Evolutionary conservation across 139 green algal genomes (phyloP), one percentile per base, ranked within the genome.

Genomic region (Deuterostichococcus epilithicus): DNA sequence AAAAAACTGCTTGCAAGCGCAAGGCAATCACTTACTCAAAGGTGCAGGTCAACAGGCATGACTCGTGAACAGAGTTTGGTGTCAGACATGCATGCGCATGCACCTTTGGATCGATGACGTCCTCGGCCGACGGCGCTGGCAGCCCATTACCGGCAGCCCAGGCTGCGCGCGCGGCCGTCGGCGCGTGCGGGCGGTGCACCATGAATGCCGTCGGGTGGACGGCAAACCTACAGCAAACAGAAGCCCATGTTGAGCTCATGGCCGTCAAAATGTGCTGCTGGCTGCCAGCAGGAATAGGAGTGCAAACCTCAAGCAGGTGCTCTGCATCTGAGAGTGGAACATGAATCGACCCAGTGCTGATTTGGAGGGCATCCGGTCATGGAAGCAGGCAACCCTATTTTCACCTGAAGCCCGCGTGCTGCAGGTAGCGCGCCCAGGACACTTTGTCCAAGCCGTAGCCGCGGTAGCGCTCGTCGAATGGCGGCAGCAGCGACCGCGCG

Each of bases 171-270:
- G 20, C 20, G 52, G 52, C 13, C 3, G 52, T 30, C 10, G 30
- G 38, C 18, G 85, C 78, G 80, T 88, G 83, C 0, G 85, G 85
- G 10, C 74, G 80, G 70, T 90, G 85, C 63, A 90, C 75, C n/a
- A 85, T 65, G 69, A 86, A 90, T 34, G 85, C 83, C 26, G 70
- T 72, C n/a, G 85, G 85, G 78, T 90, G 85, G 6, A 63, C 65
- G 52, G 72, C 35, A 68, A 82, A 82, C 39, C 36, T 63, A 20
- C 52, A 63, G 52, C 13, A 63, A 63, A 63, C 18, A 5, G 52
- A 63, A 28, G 28, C 52, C 3, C 3, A 13, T n/a, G 52, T 28
- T n/a, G n/a, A 63, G 52, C 52, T 63, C 13, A 52, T 52, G 42
- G 42, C 8, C 8, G 8, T 13, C 13, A 8, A 13, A 8, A 63